Percentiles rank a stretch among this genome's conserved stretches.
These are phyloP conservation scores for Galerina sulciceps DNA, from an alignment of 768 basidiomycete species.

Conservation along the genomic window DNA sequence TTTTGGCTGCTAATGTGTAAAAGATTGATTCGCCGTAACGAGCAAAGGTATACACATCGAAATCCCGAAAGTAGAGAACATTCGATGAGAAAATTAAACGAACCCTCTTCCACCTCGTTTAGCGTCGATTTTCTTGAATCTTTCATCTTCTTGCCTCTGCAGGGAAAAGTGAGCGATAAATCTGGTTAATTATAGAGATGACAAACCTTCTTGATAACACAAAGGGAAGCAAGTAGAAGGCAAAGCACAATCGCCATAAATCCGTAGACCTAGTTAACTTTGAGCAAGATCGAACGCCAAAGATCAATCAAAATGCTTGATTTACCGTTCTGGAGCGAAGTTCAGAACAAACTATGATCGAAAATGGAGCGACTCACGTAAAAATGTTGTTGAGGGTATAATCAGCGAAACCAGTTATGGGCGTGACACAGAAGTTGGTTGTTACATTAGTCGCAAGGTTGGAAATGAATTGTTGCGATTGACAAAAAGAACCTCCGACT, in stretches of 20 bases:
- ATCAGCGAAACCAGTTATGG: slow-evolving; percentile 71
- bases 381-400: slow-evolving; percentile 79
- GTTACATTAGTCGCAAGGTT: slow-evolving; percentile 41
- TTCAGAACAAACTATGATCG: neutral
- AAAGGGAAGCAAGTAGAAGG: slow-evolving; percentile 80
- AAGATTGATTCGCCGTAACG: neutral
- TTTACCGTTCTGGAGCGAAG: slow-evolving; percentile 47
- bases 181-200: too few species aligned
- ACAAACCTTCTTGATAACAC: slow-evolving; percentile 79
- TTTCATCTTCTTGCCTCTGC: slow-evolving; percentile 78
- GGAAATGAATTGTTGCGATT: slow-evolving; percentile 42
- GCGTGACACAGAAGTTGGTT: slow-evolving; percentile 72
- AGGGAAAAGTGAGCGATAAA: neutral
- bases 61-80: slow-evolving; percentile 18
- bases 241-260: slow-evolving; percentile 81
- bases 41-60: slow-evolving; percentile 10
- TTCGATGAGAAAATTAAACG: slow-evolving; percentile 48
- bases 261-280: slow-evolving; percentile 64
- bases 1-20: neutral
- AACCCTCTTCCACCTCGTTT: slow-evolving; percentile 89
- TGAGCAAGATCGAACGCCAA: neutral
- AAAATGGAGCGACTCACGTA: slow-evolving; percentile 56
- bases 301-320: neutral
- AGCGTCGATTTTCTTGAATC: slow-evolving; percentile 88
- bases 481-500: slow-evolving; percentile 68